Conservation (phyloP, 75 land plant species). For the Chamaecyparis obtusa region DNA sequence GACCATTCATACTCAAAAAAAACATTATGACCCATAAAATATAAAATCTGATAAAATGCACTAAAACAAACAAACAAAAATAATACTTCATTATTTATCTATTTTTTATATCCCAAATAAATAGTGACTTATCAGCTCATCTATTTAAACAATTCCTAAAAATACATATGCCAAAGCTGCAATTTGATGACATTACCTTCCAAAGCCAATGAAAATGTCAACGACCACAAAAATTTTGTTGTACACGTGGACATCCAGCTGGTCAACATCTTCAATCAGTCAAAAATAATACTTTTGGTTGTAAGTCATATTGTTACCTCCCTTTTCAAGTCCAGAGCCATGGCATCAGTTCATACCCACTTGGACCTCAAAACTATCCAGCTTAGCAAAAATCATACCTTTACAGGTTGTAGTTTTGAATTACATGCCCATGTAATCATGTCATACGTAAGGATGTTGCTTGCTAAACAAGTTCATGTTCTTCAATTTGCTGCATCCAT, state of each 20-base stretch:
- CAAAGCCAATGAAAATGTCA: background rate
- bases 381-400: background rate
- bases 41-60: too few relatives aligned
- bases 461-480: background rate
- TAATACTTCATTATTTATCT: too few relatives aligned
- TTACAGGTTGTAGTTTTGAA: background rate
- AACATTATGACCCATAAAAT: too few relatives aligned
- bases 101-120: too few relatives aligned
- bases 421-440: background rate
- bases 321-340: background rate
- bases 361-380: background rate
- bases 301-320: background rate
- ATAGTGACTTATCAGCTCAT: too few relatives aligned
- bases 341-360: background rate
- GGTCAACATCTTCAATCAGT: background rate
- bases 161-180: too few relatives aligned
- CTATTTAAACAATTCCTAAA: too few relatives aligned
- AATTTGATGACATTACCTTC: background rate
- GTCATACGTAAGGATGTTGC: slow-evolving; percentile 2
- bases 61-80: too few relatives aligned
- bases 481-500: slow-evolving; percentile 6
- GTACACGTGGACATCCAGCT: slow-evolving; percentile 5
- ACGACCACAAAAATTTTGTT: background rate
- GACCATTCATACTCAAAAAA: too few relatives aligned
- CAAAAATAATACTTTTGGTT: slow-evolving; percentile 10